Evolutionary conservation across 306 rosid species (phyloP), one percentile per base, ranked within the genome.

Genomic region (Lathyrus sativus): DNA sequence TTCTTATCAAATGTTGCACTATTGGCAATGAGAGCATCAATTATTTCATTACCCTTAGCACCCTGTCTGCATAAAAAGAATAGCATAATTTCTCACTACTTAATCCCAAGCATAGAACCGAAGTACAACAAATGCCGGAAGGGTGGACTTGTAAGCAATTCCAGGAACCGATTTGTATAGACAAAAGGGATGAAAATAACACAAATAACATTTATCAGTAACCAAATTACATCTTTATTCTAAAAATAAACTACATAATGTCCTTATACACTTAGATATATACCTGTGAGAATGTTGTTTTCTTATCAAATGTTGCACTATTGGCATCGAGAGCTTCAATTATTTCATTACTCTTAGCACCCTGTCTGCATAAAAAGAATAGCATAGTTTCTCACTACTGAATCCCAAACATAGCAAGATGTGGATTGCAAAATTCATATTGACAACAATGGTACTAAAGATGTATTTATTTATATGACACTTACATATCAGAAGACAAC

Each of bases 231-330:
- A 74, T 42, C 38, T 28, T 65, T 43, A 17, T 26, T 54, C 33
- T 22, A 78, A 65, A 33, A 59, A 56, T 17, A 77, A 42, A 79
- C n/a, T 11, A 4, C 14, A 6, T 50, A 19, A 15, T 29, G 14
- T 54, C 51, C 70, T 50, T 22, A 45, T 33, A 74, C 3, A 48
- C 3, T 68, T 65, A 50, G 67, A 74, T 39, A 72, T 43, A 54
- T 81, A 89, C 98, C 89, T 92, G 97, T 28, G 98, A 93, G 86
- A 93, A 93, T 39, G 83, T 12, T 10, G 98, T 93, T 85, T 93
- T 93, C 65, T 79, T 90, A 55, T 90, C 97, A 84, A 90, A 93
- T 41, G 97, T 88, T 14, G 97, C 84, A 22, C 98, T 93, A 66
- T 93, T 93, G 68, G 89, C 86, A 77, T 90, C 85, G 53, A 93